Percentiles rank a stretch among this genome's conserved stretches.
Evolutionary conservation across 768 basidiomycete species (phyloP).

Genomic region (Pleurotus djamor): DNA sequence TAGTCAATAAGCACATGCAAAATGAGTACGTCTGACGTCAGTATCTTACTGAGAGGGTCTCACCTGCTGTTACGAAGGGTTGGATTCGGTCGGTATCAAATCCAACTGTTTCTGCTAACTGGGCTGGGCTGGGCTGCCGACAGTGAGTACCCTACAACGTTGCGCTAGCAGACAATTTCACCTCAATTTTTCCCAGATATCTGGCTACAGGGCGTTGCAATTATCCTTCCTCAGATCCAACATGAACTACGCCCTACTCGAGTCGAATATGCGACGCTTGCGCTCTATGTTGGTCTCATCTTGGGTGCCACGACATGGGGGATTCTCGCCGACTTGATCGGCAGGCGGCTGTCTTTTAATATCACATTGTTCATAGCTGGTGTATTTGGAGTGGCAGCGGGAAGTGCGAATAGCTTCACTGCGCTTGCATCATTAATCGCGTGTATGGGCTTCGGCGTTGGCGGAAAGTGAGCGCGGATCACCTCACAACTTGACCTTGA

Average conservation of each 20-base stretch:
- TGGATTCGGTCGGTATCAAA: conserved; percentile 49
- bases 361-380: too few species aligned
- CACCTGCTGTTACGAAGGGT: conserved; percentile 30
- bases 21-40: conserved; percentile 29
- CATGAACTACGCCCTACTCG: conserved; percentile 38
- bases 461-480: too few species aligned
- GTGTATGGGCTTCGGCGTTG: too few species aligned
- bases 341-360: conserved; percentile 41
- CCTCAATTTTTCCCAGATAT: conserved; percentile 26
- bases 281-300: conserved; percentile 45
- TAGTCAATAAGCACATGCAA: conserved; percentile 47
- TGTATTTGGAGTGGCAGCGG: too few species aligned
- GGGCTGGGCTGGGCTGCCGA: conserved; percentile 51
- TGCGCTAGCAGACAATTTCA: too few species aligned
- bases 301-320: conserved; percentile 49
- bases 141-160: too few species aligned
- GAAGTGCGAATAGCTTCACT: too few species aligned
- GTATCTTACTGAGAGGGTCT: background rate
- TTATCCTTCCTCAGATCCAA: conserved; percentile 41
- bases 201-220: conserved; percentile 47
- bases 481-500: too few species aligned
- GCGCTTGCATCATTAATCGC: too few species aligned
- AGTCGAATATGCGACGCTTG: conserved; percentile 44
- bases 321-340: conserved; percentile 45
- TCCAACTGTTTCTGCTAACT: too few species aligned